phyloP scores from a whole-genome alignment of 2,329 filamentous ascomycete genomes.

The Xylariaceae sp. region DNA sequence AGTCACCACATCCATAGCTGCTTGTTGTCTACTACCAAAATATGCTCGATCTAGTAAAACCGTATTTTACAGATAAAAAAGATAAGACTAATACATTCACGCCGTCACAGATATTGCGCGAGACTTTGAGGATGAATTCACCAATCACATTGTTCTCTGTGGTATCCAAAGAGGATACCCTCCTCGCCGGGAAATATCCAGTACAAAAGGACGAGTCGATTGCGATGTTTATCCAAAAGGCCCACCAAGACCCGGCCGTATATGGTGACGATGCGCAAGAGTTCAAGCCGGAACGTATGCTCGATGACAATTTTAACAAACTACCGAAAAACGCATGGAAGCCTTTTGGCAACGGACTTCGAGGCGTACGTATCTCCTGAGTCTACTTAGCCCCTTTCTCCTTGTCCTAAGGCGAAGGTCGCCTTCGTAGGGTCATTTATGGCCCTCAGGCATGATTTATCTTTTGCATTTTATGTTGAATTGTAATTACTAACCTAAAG shows the following conservation, averaged over 20 bases:
- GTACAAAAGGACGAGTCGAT: slow-evolving; percentile 57
- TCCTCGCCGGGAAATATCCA: slow-evolving; percentile 64
- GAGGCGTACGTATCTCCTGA: slow-evolving; percentile 43
- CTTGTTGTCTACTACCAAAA: background rate
- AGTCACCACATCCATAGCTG: slow-evolving; percentile 13
- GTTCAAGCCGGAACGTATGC: slow-evolving; percentile 73
- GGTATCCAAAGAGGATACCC: slow-evolving; percentile 53
- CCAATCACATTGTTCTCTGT: slow-evolving; percentile 63
- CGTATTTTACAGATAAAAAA: background rate
- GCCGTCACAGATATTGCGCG: slow-evolving; percentile 55
- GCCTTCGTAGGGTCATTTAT: background rate
- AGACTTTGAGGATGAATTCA: slow-evolving; percentile 65
- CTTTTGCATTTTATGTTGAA: background rate
- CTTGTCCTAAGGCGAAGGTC: background rate
- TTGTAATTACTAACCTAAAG: slow-evolving; percentile 4
- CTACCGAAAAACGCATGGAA: slow-evolving; percentile 68
- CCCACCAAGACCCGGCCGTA: slow-evolving; percentile 65
- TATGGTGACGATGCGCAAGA: slow-evolving; percentile 67
- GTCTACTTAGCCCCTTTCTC: background rate
- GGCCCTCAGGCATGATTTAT: background rate
- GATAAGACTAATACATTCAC: slow-evolving; percentile 5
- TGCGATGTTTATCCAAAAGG: slow-evolving; percentile 51
- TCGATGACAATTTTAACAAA: slow-evolving; percentile 68
- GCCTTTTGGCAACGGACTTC: slow-evolving; percentile 73
- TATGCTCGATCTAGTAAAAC: background rate